Base-by-base conservation (phyloP, 176 grass and related monocot species). In the Bolboschoenus planiculmis region DNA sequence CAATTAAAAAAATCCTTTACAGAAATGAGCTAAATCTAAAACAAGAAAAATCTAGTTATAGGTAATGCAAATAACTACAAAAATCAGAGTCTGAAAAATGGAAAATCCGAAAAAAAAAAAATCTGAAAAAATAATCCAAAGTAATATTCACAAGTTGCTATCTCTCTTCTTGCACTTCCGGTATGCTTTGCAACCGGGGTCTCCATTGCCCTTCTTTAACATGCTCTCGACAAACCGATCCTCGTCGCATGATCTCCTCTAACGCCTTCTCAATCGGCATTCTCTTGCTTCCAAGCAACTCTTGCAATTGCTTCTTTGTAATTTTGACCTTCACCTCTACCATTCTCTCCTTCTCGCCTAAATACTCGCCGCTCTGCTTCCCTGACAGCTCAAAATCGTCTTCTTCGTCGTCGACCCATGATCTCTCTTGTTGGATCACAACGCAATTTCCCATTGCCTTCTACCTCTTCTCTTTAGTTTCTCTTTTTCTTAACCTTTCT, bases 251-350 rank as follows among this genome's bases (percentile, higher is more conserved):
- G 36, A 78, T 53, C 40, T 83, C 64, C 85, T 44, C 42, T n/a
- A 75, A 43, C 0, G 71, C 86, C 50, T 56, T n/a, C 55, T 56
- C 79, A 9, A 70, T 20, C 2, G 65, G 20, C 7, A 58, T 27
- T 44, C 51, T 56, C 34, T 71, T 26, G 33, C 84, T n/a, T 54
- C 58, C 86, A 46, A 91, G 60, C 83, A 91, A 65, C 83, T 85
- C 86, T 57, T 56, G 81, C 50, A 88, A 77, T 67, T 55, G 86
- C 78, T 66, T 88, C 58, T 54, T 88, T 43, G 67, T 83, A 59
- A 91, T 83, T 54, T 84, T 88, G 15, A 91, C 51, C 86, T 68
- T 88, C 83, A 88, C 89, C 50, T 70, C 83, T 47, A 58, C 58
- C 56, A 80, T 72, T 42, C 20, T 11, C 36, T 67, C 76, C 14